These are phyloP conservation scores for Geotrichum cucujoidarum DNA, from an alignment of 1,139 yeast genomes.

Conservation along the genomic window DNA sequence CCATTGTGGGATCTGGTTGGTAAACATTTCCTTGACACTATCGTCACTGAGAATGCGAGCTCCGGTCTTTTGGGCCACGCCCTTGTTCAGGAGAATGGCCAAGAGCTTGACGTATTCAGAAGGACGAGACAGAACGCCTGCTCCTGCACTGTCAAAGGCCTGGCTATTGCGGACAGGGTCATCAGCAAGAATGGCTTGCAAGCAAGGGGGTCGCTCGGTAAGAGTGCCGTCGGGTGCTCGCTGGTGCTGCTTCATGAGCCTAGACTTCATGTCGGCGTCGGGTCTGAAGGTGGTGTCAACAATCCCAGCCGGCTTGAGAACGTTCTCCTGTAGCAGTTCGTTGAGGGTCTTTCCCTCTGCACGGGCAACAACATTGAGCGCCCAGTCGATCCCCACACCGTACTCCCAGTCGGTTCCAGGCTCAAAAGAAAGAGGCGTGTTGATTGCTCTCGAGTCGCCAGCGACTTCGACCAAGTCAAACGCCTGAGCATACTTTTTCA, in stretches of 20 bases:
- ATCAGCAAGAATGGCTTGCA: slow-evolving; percentile 14
- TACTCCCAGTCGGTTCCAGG: slow-evolving; percentile 53
- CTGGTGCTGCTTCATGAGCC: slow-evolving; percentile 17
- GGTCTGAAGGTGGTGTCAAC: slow-evolving; percentile 37
- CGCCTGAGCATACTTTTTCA: slow-evolving; percentile 15
- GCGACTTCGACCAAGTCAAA: slow-evolving; percentile 19
- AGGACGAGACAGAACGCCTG: slow-evolving; percentile 45
- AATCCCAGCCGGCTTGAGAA: slow-evolving; percentile 48
- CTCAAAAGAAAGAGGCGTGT: slow-evolving; percentile 44
- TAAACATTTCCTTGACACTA: slow-evolving; percentile 25
- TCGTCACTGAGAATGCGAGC: slow-evolving; percentile 32
- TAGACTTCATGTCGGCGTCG: slow-evolving; percentile 5
- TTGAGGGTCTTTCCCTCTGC: slow-evolving; percentile 45
- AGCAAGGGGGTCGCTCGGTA: not conserved
- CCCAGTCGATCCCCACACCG: slow-evolving; percentile 52
- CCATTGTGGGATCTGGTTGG: slow-evolving; percentile 27
- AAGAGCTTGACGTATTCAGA: slow-evolving; percentile 44
- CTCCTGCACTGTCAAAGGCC: slow-evolving; percentile 42
- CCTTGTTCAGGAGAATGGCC: slow-evolving; percentile 46
- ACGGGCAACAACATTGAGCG: slow-evolving; percentile 45
- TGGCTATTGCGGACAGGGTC: slow-evolving; percentile 10
- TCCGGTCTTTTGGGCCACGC: slow-evolving; percentile 34
- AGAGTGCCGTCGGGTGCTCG: slow-evolving; percentile 17
- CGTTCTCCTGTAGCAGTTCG: slow-evolving; percentile 39
- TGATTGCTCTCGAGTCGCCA: slow-evolving; percentile 22